These are phyloP conservation scores for Ustilago vetiveriae DNA, from an alignment of 1,284 basidiomycete species.

Conservation along the genomic window DNA sequence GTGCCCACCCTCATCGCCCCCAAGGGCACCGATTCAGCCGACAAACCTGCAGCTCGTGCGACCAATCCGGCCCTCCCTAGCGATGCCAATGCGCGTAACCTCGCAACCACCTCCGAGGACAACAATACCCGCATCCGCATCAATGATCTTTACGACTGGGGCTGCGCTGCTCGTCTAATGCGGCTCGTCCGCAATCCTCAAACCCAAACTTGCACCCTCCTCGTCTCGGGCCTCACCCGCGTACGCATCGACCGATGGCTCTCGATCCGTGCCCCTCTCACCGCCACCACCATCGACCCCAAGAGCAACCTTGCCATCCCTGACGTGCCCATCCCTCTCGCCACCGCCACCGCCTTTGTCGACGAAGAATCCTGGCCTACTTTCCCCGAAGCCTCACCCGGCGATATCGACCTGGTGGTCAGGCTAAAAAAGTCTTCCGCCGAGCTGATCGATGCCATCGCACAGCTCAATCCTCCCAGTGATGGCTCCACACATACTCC, in stretches of 20 bases:
- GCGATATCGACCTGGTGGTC: slow-evolving; percentile 44
- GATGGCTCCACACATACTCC: slow-evolving; percentile 20
- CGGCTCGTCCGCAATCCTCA: slow-evolving; percentile 62
- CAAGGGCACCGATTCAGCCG: slow-evolving; percentile 43
- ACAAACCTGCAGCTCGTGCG: slow-evolving; percentile 35
- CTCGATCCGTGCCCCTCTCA: slow-evolving; percentile 57
- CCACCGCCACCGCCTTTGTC: slow-evolving; percentile 53
- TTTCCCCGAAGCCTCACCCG: slow-evolving; percentile 36
- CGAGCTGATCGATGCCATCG: slow-evolving; percentile 55
- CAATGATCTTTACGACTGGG: slow-evolving; percentile 60
- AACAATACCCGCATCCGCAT: slow-evolving; percentile 46
- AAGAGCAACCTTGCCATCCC: slow-evolving; percentile 55
- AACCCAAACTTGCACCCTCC: slow-evolving; percentile 60
- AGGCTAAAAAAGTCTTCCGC: slow-evolving; percentile 50
- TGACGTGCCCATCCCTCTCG: slow-evolving; percentile 58
- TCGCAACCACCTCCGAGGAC: slow-evolving; percentile 33
- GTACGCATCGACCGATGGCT: slow-evolving; percentile 62
- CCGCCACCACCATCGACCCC: slow-evolving; percentile 55
- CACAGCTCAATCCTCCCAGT: slow-evolving; percentile 36
- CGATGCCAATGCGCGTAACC: slow-evolving; percentile 24
- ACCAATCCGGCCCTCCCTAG: slow-evolving; percentile 40
- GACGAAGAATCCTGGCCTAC: slow-evolving; percentile 52
- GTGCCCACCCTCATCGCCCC: slow-evolving; percentile 54
- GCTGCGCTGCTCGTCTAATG: slow-evolving; percentile 61
- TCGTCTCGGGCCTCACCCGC: slow-evolving; percentile 61